These are phyloP conservation scores for Neopestalotiopsis rosae DNA, from an alignment of 2,329 filamentous ascomycete genomes.

Conservation along the genomic window DNA sequence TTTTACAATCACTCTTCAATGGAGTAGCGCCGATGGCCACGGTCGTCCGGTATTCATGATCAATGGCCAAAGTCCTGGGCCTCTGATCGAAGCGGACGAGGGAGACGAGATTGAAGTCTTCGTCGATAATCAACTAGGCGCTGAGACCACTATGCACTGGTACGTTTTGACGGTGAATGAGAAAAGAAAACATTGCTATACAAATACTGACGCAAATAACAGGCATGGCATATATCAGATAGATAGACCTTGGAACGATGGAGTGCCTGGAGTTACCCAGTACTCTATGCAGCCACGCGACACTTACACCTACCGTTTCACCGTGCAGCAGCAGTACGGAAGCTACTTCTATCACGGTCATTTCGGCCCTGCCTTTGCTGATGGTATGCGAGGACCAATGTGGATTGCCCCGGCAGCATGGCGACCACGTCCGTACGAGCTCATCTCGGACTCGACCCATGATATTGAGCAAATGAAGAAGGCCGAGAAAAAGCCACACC, in stretches of 20 bases:
- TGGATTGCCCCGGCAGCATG: slow-evolving; percentile 25
- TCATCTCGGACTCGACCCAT: slow-evolving; percentile 19
- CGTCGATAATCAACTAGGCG: slow-evolving; percentile 22
- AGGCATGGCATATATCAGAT: slow-evolving; percentile 27
- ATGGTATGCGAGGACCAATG: slow-evolving; percentile 25
- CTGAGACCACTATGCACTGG: slow-evolving; percentile 26
- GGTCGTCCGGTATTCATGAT: slow-evolving; percentile 23
- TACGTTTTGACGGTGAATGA: background rate
- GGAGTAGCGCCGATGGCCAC: slow-evolving; percentile 21
- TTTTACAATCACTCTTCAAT: slow-evolving; percentile 16
- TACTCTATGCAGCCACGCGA: slow-evolving; percentile 24
- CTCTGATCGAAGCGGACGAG: slow-evolving; percentile 22
- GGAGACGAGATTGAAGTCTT: slow-evolving; percentile 24
- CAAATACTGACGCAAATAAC: background rate
- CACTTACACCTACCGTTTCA: slow-evolving; percentile 25
- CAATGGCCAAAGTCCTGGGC: slow-evolving; percentile 23
- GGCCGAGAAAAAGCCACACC: slow-evolving; percentile 22
- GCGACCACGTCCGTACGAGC: slow-evolving; percentile 23
- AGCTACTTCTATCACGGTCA: slow-evolving; percentile 27
- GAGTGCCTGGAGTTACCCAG: slow-evolving; percentile 26
- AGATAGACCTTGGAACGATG: slow-evolving; percentile 25
- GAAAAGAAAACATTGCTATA: background rate
- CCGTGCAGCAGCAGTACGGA: slow-evolving; percentile 24
- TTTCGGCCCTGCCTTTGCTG: slow-evolving; percentile 25
- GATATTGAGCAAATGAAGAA: slow-evolving; percentile 20